Conservation (phyloP, 345 rosid species). For the Pseudoturritis turrita region DNA sequence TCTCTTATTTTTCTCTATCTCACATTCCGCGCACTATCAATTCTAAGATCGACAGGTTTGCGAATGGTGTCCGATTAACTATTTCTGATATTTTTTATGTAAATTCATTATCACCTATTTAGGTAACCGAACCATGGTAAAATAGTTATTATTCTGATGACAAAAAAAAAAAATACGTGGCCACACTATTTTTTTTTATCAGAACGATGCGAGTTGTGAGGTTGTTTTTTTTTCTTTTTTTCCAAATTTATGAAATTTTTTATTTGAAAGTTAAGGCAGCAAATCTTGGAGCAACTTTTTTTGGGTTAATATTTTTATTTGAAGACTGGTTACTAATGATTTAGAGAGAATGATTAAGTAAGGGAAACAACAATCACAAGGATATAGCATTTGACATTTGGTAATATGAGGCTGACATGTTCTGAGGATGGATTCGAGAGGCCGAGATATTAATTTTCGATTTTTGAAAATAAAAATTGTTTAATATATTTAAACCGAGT, state of each 20-base stretch:
- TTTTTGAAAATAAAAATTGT: no score
- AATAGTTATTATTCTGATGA: no score
- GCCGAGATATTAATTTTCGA: no score
- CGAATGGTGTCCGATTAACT: no score
- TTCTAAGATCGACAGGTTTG: no score
- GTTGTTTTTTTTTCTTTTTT: background rate
- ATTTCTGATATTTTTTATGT: no score
- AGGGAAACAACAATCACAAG: background rate
- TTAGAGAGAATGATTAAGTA: background rate
- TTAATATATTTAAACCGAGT: no score
- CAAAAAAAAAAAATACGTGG: no score
- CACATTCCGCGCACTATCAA: no score
- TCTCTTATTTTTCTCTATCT: no score
- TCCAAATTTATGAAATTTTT: background rate
- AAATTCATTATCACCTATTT: no score
- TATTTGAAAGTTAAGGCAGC: background rate
- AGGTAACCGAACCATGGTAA: no score
- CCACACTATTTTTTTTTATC: background rate
- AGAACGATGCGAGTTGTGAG: conserved; percentile 1
- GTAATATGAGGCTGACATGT: background rate
- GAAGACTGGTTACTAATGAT: background rate
- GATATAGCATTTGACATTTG: background rate
- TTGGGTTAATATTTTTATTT: background rate
- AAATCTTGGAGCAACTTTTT: background rate
- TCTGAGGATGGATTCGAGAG: background rate